A percentile compares a stretch with the other conserved stretches of the same genome.
These are phyloP conservation scores for Erodium trifolium DNA, from an alignment of 441 rosid species.

Conservation along the genomic window DNA sequence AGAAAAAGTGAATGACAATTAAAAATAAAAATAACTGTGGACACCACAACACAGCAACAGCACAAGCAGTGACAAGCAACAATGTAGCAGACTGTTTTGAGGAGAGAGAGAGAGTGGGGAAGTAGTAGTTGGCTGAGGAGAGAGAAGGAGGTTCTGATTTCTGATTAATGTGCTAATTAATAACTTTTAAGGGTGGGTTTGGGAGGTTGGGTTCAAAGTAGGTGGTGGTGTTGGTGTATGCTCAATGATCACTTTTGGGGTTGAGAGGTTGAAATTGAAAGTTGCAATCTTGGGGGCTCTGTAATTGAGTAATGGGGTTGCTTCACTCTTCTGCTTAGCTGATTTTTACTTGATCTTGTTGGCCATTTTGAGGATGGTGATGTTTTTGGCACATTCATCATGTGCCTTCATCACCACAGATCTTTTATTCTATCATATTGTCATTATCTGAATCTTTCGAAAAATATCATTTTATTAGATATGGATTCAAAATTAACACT, in stretches of 20 bases:
- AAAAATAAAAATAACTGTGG: conserved; percentile 2
- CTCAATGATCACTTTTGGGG: neutral
- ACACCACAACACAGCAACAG: neutral
- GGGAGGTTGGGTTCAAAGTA: too few relatives aligned
- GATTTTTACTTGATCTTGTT: neutral
- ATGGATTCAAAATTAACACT: too few relatives aligned
- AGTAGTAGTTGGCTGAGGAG: conserved; percentile 6
- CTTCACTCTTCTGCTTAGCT: neutral
- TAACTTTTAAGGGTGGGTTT: neutral
- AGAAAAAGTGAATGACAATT: neutral
- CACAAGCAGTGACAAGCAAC: conserved; percentile 10
- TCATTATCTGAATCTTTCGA: too few relatives aligned
- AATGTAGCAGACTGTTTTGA: conserved; percentile 20
- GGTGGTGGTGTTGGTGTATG: too few relatives aligned
- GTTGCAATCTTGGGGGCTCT: neutral
- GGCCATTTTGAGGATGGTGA: conserved; percentile 3
- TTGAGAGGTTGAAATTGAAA: neutral
- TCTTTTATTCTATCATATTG: too few relatives aligned
- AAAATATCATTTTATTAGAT: too few relatives aligned
- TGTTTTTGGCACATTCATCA: neutral
- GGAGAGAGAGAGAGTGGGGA: too few relatives aligned
- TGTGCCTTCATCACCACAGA: too few relatives aligned
- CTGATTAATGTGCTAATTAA: neutral
- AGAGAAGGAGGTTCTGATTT: conserved; percentile 6
- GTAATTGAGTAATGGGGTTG: neutral